Evolutionary conservation across 2,329 filamentous ascomycete genomes (phyloP), one percentile per base, ranked within the genome.

Genomic region (Daldinia sp.): DNA sequence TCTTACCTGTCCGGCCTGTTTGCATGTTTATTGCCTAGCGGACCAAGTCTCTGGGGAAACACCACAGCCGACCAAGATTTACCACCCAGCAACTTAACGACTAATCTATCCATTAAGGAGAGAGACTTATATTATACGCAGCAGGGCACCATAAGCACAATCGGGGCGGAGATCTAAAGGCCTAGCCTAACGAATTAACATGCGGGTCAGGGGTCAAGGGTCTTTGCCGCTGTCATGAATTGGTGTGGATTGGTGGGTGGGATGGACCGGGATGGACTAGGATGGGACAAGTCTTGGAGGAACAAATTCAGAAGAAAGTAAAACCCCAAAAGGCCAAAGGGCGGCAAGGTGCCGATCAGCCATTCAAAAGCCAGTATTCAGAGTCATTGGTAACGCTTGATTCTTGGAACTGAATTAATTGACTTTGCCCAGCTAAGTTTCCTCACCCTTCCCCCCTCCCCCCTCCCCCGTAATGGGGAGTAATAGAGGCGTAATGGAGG

Each of bases 131-230:
- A 69, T 68, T 58, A 64, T 64, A 43, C 63, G 63, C 60, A 57
- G 41, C 35, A 54, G 52, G 49, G 60, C 17, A 32, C 63, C 48
- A 54, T 41, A 61, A 54, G 37, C 35, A 35, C 32, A 47, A 59
- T 34, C 35, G 48, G 48, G 27, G 41, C 34, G 58, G 58, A 56
- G 63, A 68, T 70, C 63, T 64, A 47, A n/a, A 66, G 65, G 63
- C 66, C 67, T 10, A 32, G 62, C 61, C 41, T 50, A 57, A 61
- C 61, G 66, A 70, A 71, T 63, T 66, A 68, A 56, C 35, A 68
- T 52, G 49, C 32, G 54, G 49, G 51, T 37, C 61, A 48, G 56
- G 53, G 59, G 41, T 47, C 52, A 30, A 52, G 54, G 45, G 58
- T 58, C 63, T 57, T 55, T 52, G 58, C 59, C 56, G 45, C 59